Evolutionary conservation across 2,329 filamentous ascomycete genomes (phyloP).

Genomic region (Davidsoniella neocaledoniae): DNA sequence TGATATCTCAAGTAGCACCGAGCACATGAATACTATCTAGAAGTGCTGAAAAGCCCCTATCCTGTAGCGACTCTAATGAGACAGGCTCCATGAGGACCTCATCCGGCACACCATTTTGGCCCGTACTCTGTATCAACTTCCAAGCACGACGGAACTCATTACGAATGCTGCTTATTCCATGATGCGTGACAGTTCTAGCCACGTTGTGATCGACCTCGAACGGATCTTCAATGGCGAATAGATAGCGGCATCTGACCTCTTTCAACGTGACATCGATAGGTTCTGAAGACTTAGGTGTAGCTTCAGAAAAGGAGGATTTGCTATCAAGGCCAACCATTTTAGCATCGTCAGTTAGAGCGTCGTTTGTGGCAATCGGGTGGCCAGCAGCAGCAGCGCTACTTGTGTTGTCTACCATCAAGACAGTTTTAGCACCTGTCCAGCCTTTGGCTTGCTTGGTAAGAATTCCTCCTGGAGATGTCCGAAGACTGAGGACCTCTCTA

Average conservation of each 20-base stretch:
- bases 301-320: constrained; percentile 12
- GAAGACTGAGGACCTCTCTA: constrained; percentile 60
- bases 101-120: constrained; percentile 19
- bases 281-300: not conserved
- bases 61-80: constrained; percentile 20
- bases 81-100: constrained; percentile 39
- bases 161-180: constrained; percentile 63
- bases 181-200: constrained; percentile 68
- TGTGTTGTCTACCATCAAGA: constrained; percentile 17
- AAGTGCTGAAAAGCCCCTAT: constrained; percentile 16
- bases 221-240: constrained; percentile 83
- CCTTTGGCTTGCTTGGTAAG: constrained; percentile 61
- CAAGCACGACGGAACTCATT: constrained; percentile 74
- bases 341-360: constrained; percentile 2
- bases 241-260: constrained; percentile 61
- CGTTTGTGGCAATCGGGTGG: constrained; percentile 6
- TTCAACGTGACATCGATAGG: constrained; percentile 29
- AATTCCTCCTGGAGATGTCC: constrained; percentile 47
- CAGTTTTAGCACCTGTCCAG: constrained; percentile 71
- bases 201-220: constrained; percentile 84
- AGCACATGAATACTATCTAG: constrained; percentile 6
- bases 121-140: constrained; percentile 45
- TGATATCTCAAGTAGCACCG: no score
- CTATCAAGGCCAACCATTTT: constrained; percentile 6
- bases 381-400: not conserved